phyloP scores from a whole-genome alignment of 768 basidiomycete genomes.

The Dacryopinax spathularia region DNA sequence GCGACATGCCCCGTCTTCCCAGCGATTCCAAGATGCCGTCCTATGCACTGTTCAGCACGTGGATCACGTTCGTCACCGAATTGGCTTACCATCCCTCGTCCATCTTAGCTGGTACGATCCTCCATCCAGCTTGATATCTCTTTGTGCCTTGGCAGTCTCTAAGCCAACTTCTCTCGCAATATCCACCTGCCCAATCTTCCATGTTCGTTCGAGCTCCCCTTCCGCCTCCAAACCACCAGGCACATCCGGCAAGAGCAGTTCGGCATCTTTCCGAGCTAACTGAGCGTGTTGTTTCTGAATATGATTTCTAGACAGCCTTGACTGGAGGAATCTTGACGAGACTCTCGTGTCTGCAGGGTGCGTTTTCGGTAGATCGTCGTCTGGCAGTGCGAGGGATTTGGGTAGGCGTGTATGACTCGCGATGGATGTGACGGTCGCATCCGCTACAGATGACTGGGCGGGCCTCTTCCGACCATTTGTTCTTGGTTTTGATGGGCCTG shows the following conservation, averaged over 20 bases:
- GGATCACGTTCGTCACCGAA: conserved; percentile 7
- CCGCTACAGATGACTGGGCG: neutral
- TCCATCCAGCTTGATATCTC: conserved; percentile 68
- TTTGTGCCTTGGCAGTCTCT: conserved; percentile 62
- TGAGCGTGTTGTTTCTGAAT: neutral
- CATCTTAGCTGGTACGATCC: conserved; percentile 77
- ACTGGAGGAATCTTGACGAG: neutral
- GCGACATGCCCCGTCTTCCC: conserved; percentile 76
- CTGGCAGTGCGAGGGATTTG: neutral
- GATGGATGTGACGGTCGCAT: neutral
- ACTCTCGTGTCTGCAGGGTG: neutral
- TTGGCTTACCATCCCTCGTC: conserved; percentile 79
- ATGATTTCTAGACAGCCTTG: neutral
- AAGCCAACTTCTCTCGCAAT: conserved; percentile 48
- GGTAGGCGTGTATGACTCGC: neutral
- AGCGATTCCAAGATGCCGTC: conserved; percentile 72
- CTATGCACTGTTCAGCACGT: neutral
- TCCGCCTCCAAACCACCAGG: conserved; percentile 63
- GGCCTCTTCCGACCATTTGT: neutral
- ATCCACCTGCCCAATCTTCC: conserved; percentile 73
- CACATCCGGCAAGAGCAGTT: conserved; percentile 53
- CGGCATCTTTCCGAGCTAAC: conserved; percentile 41
- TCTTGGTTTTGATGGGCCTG: conserved; percentile 28
- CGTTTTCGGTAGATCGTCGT: neutral
- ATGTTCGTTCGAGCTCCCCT: conserved; percentile 72